phyloP scores from a whole-genome alignment of 768 basidiomycete species.

The Suillus decipiens region DNA sequence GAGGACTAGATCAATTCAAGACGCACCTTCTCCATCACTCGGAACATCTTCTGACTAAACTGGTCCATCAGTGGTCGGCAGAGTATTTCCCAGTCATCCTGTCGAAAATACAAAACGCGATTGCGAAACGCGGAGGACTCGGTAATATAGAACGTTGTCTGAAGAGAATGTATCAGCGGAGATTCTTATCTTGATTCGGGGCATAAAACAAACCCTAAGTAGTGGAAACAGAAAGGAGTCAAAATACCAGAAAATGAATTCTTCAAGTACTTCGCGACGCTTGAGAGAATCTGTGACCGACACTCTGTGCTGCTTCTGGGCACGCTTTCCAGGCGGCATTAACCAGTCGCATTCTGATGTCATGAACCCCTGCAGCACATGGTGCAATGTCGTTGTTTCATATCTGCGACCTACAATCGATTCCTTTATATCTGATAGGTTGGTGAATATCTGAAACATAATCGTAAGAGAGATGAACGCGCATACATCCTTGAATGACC shows the following conservation, averaged over 20 bases:
- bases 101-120: slow-evolving; percentile 86
- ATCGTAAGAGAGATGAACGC: slow-evolving; percentile 2
- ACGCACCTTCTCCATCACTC: slow-evolving; percentile 65
- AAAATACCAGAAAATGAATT: slow-evolving; percentile 93
- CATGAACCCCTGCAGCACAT: slow-evolving; percentile 73
- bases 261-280: slow-evolving; percentile 77
- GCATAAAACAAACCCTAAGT: slow-evolving; percentile 57
- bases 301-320: slow-evolving; percentile 46
- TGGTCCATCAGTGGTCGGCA: slow-evolving; percentile 80
- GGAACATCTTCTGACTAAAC: slow-evolving; percentile 72
- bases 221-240: slow-evolving; percentile 81
- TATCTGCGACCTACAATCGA: slow-evolving; percentile 78
- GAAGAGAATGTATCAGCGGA: neutral
- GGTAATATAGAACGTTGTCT: slow-evolving; percentile 95
- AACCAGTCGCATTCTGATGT: slow-evolving; percentile 83
- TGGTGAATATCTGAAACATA: neutral
- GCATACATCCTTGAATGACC: slow-evolving; percentile 57
- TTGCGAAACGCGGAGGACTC: slow-evolving; percentile 87
- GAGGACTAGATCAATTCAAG: neutral
- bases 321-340: slow-evolving; percentile 42
- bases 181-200: neutral
- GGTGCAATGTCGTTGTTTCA: slow-evolving; percentile 80
- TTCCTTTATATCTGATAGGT: slow-evolving; percentile 60
- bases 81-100: slow-evolving; percentile 89
- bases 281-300: slow-evolving; percentile 71